A percentile compares a stretch with the other conserved stretches of the same genome.
These are phyloP conservation scores for Hemerocallis citrina DNA, from an alignment of 106 monocot genomes.

Conservation along the genomic window DNA sequence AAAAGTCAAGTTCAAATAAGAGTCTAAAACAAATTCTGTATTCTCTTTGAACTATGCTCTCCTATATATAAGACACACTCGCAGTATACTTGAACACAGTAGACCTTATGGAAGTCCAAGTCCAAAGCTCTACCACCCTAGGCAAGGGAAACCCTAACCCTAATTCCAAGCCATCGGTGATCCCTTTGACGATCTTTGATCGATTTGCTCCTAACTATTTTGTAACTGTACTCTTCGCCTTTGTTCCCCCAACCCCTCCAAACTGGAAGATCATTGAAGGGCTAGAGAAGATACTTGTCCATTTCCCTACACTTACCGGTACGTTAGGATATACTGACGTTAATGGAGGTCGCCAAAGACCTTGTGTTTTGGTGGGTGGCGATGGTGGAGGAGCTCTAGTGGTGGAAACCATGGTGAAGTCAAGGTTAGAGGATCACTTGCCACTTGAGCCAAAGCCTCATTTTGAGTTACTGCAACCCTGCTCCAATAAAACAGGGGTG, in stretches of 20 bases:
- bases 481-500: no score
- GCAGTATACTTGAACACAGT: no score
- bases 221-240: conserved; percentile 28
- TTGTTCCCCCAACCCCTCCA: conserved; percentile 25
- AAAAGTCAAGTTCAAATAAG: no score
- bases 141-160: neutral
- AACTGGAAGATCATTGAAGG: conserved; percentile 18
- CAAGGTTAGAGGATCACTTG: conserved; percentile 1
- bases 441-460: conserved; percentile 3
- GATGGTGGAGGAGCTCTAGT: conserved; percentile 21
- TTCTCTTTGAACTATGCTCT: no score
- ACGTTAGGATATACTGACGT: neutral
- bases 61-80: no score
- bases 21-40: no score
- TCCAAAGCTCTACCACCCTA: conserved; percentile 20
- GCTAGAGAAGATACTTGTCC: conserved; percentile 16
- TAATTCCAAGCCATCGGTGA: neutral
- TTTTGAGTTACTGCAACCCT: conserved; percentile 1
- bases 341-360: no score
- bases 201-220: conserved; percentile 20
- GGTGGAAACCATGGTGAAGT: conserved; percentile 13
- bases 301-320: conserved; percentile 25
- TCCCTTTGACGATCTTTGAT: conserved; percentile 43
- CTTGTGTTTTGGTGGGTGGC: conserved; percentile 12
- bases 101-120: conserved; percentile 36